These are phyloP conservation scores for Penicillium paneum DNA, from an alignment of 2,329 filamentous ascomycete species.

Conservation along the genomic window DNA sequence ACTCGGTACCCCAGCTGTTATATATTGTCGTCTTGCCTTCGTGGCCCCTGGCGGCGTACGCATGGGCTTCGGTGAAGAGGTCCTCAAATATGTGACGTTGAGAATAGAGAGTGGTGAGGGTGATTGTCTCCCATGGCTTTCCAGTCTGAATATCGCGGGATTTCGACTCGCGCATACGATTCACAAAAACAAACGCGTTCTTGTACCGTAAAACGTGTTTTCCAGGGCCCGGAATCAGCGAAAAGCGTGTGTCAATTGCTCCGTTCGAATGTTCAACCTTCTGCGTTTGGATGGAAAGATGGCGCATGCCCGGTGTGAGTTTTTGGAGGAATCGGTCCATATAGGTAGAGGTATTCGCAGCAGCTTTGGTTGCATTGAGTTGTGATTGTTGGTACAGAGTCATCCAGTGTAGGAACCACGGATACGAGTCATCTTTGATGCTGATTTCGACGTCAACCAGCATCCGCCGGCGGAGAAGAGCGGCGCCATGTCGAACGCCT, in stretches of 20 bases:
- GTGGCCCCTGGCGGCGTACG: slow-evolving; percentile 71
- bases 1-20: slow-evolving; percentile 77
- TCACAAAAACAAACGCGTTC: slow-evolving; percentile 82
- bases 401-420: slow-evolving; percentile 93
- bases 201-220: slow-evolving; percentile 83
- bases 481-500: slow-evolving; percentile 68
- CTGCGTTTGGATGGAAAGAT: slow-evolving; percentile 63
- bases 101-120: slow-evolving; percentile 84
- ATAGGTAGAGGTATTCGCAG: slow-evolving; percentile 40
- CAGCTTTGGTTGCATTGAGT: slow-evolving; percentile 53
- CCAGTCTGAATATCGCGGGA: slow-evolving; percentile 75
- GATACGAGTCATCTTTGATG: slow-evolving; percentile 87
- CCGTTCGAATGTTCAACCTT: slow-evolving; percentile 63
- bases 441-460: slow-evolving; percentile 95
- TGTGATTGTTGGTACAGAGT: slow-evolving; percentile 70
- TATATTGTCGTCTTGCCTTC: slow-evolving; percentile 95
- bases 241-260: slow-evolving; percentile 73
- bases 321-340: slow-evolving; percentile 55
- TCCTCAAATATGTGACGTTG: slow-evolving; percentile 86
- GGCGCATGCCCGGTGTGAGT: slow-evolving; percentile 60
- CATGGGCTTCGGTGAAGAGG: slow-evolving; percentile 82
- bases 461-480: slow-evolving; percentile 75
- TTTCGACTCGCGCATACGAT: slow-evolving; percentile 79
- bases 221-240: slow-evolving; percentile 86
- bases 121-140: slow-evolving; percentile 90